Conservation (phyloP, 805 yeast genomes). For the Yamadazyma phyllophila region DNA sequence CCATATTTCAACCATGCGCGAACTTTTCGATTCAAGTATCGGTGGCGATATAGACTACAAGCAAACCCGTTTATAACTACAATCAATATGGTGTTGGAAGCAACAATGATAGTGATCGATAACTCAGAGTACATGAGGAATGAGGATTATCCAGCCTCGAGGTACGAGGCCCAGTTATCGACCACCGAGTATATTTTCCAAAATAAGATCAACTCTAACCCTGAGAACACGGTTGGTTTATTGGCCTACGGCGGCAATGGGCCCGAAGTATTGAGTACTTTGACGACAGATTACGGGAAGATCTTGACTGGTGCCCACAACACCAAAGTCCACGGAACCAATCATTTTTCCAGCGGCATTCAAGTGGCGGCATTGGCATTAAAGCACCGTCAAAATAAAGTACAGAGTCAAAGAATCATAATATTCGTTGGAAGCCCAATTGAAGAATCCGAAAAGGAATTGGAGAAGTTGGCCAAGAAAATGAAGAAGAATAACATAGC, state of each 20-base stretch:
- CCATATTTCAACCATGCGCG: constrained; percentile 4
- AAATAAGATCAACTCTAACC: constrained; percentile 82
- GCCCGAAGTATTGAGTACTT: constrained; percentile 83
- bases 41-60: constrained; percentile 9
- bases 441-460: constrained; percentile 60
- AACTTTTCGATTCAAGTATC: not conserved
- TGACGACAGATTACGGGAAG: constrained; percentile 84
- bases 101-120: constrained; percentile 92
- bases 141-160: constrained; percentile 85
- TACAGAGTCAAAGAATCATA: constrained; percentile 85
- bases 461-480: constrained; percentile 82
- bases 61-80: too few relatives aligned
- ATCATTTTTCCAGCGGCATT: constrained; percentile 75
- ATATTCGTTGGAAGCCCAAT: constrained; percentile 90
- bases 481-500: constrained; percentile 92
- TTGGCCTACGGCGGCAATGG: constrained; percentile 83
- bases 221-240: constrained; percentile 91
- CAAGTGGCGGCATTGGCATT: constrained; percentile 90
- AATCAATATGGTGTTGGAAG: constrained; percentile 79
- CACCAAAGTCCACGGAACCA: constrained; percentile 62
- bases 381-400: constrained; percentile 93
- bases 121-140: constrained; percentile 95
- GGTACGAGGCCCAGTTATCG: constrained; percentile 91
- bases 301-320: constrained; percentile 82
- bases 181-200: constrained; percentile 85